These are phyloP conservation scores for Euphorbia lathyris DNA, from an alignment of 345 rosid species.

Conservation along the genomic window DNA sequence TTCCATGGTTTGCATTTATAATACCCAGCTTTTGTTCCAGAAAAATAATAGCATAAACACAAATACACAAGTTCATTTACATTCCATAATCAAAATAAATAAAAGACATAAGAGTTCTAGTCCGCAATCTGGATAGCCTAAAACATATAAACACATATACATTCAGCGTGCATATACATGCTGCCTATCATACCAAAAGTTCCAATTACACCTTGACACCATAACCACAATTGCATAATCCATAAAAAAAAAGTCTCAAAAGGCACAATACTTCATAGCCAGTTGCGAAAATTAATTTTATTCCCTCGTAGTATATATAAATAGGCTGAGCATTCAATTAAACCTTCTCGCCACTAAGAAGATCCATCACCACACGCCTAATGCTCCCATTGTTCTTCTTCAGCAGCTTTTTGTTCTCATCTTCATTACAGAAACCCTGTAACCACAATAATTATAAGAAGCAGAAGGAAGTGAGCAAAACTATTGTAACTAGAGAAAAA, in stretches of 20 bases:
- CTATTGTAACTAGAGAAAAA: too few species aligned
- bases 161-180: not conserved
- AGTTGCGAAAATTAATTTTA: not conserved
- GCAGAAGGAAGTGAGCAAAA: too few species aligned
- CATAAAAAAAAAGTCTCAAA: too few species aligned
- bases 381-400: constrained; percentile 96
- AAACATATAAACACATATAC: not conserved
- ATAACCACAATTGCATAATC: not conserved
- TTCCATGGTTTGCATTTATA: too few species aligned
- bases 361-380: constrained; percentile 87
- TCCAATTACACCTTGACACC: not conserved
- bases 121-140: not conserved
- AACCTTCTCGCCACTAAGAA: constrained; percentile 63
- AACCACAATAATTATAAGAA: not conserved
- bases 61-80: not conserved
- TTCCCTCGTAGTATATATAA: not conserved
- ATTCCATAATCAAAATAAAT: not conserved
- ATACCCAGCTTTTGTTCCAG: too few species aligned
- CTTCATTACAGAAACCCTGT: constrained; percentile 82
- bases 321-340: constrained; percentile 18
- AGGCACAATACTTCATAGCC: not conserved
- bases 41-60: too few species aligned
- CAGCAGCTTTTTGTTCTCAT: constrained; percentile 76
- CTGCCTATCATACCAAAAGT: not conserved
- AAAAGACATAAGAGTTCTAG: constrained; percentile 35